phyloP scores from a whole-genome alignment of 352 stramenopile genomes.

The Elongisporangium senticosum region DNA sequence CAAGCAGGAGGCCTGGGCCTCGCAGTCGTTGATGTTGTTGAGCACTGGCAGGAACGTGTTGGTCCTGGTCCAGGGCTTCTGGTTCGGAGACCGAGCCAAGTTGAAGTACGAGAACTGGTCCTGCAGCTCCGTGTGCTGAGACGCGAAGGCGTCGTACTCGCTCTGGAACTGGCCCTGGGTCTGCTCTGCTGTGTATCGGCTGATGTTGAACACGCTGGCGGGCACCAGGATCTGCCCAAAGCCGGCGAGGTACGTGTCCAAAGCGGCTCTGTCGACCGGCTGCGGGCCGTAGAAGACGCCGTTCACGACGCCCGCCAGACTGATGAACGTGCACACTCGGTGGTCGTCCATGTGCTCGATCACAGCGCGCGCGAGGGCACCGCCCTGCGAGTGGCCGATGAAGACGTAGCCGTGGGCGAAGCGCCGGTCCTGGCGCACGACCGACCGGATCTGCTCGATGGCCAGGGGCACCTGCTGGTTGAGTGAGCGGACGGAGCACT shows the following conservation, averaged over 20 bases:
- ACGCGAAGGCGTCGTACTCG: conserved; percentile 26
- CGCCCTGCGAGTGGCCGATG: conserved; percentile 42
- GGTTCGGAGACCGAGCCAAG: conserved; percentile 22
- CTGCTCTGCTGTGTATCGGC: conserved; percentile 12
- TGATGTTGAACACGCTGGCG: conserved; percentile 25
- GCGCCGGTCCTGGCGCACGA: conserved; percentile 21
- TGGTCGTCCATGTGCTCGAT: conserved; percentile 55
- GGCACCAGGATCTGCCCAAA: conserved; percentile 24
- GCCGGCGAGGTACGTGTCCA: conserved; percentile 22
- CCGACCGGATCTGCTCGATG: conserved; percentile 35
- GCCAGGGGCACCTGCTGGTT: conserved; percentile 31
- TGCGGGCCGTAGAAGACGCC: conserved; percentile 50
- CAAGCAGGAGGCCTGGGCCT: conserved; percentile 4
- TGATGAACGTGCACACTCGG: conserved; percentile 34
- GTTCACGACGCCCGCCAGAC: conserved; percentile 38
- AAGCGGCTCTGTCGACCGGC: conserved; percentile 17
- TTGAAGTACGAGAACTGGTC: conserved; percentile 34
- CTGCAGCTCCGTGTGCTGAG: conserved; percentile 21
- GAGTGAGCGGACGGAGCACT: conserved; percentile 26
- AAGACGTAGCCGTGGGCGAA: conserved; percentile 44
- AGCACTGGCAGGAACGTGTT: conserved; percentile 30
- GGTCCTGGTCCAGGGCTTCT: conserved; percentile 14
- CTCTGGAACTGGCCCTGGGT: conserved; percentile 24
- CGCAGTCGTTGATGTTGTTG: conserved; percentile 25
- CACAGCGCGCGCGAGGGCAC: conserved; percentile 31